Evolutionary conservation across 495 filamentous ascomycete species (phyloP).

Genomic region (Daldinia loculata): DNA sequence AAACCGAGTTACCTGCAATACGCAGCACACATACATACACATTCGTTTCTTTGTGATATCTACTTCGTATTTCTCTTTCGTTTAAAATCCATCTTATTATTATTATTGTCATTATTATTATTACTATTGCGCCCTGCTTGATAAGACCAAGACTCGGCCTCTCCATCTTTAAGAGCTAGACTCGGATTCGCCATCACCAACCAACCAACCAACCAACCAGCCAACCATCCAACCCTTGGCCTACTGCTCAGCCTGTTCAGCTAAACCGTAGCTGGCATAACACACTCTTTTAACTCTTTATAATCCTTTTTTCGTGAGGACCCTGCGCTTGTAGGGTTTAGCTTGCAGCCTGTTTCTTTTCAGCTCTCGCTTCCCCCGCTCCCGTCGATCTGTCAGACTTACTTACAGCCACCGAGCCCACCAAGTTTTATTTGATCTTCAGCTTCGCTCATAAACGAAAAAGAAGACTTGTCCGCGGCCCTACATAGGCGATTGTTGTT

Average conservation of each 20-base stretch:
- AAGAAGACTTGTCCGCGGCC: constrained; percentile 6
- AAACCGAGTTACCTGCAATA: background rate
- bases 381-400: constrained; percentile 31
- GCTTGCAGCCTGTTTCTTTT: constrained; percentile 7
- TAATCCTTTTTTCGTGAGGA: background rate
- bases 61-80: background rate
- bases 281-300: constrained; percentile 1
- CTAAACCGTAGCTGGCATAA: constrained; percentile 1
- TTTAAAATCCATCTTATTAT: background rate
- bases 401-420: constrained; percentile 24
- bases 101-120: background rate
- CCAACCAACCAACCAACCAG: too few species aligned
- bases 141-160: background rate
- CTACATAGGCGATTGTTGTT: background rate
- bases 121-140: background rate
- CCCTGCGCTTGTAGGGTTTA: background rate
- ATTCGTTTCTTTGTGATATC: constrained; percentile 1
- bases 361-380: constrained; percentile 25
- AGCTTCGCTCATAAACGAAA: constrained; percentile 18
- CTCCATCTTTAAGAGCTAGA: background rate
- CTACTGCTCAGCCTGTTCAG: background rate
- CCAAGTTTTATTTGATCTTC: constrained; percentile 14
- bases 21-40: background rate
- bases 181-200: background rate
- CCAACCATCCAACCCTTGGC: background rate